Evolutionary conservation across 2,329 filamentous ascomycete genomes (phyloP).

Genomic region (Hymenoscyphus albidus): DNA sequence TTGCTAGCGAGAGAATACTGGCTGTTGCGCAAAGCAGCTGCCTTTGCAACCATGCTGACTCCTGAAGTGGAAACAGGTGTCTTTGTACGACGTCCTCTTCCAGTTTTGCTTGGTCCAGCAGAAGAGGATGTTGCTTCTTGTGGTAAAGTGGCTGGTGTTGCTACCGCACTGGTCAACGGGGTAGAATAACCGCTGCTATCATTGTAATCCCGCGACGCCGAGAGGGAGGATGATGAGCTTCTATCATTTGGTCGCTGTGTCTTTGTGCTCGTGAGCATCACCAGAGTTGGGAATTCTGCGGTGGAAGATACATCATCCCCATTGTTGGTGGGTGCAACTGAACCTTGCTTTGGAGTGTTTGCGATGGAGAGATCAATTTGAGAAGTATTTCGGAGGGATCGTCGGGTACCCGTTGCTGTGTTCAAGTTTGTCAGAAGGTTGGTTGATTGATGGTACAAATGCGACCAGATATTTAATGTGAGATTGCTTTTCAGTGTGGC

Average conservation of each 20-base stretch:
- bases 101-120: constrained; percentile 15
- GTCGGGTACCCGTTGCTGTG: constrained; percentile 21
- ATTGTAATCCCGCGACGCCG: constrained; percentile 39
- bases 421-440: constrained; percentile 13
- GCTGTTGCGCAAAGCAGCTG: constrained; percentile 46
- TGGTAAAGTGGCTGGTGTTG: constrained; percentile 44
- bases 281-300: constrained; percentile 19
- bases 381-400: constrained; percentile 20
- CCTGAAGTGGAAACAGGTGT: constrained; percentile 12
- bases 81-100: constrained; percentile 25
- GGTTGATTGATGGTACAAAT: not conserved
- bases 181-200: constrained; percentile 53
- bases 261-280: constrained; percentile 17
- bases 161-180: constrained; percentile 55
- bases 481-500: not conserved
- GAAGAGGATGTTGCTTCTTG: constrained; percentile 21
- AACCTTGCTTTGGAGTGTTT: constrained; percentile 5
- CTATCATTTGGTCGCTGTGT: constrained; percentile 29
- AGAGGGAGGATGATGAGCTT: constrained; percentile 39
- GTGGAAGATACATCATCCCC: constrained; percentile 16
- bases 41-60: constrained; percentile 44
- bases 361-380: constrained; percentile 10
- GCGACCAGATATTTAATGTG: not conserved
- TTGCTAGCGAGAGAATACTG: constrained; percentile 45
- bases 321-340: constrained; percentile 9